Percentiles rank a stretch among this genome's conserved stretches.
These are phyloP conservation scores for Apiotrichum gracile DNA, from an alignment of 1,284 basidiomycete species.

Conservation along the genomic window DNA sequence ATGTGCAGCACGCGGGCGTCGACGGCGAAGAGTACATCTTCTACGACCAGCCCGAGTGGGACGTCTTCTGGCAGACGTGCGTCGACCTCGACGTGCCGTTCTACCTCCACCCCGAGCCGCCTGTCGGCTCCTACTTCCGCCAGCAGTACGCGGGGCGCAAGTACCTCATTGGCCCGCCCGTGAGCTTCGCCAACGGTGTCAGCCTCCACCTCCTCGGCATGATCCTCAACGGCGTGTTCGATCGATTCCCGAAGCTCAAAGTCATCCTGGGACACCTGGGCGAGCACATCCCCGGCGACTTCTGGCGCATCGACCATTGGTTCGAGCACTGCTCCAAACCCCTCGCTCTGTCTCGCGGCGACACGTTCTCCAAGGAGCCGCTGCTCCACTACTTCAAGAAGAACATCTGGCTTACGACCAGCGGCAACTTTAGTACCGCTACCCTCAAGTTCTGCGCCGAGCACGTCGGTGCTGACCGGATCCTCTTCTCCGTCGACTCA, in stretches of 20 bases:
- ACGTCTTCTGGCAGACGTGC: slow-evolving; percentile 36
- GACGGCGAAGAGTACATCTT: slow-evolving; percentile 25
- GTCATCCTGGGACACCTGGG: slow-evolving; percentile 44
- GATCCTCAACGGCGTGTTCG: slow-evolving; percentile 43
- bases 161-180: slow-evolving; percentile 38
- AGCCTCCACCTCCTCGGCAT: slow-evolving; percentile 39
- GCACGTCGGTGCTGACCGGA: slow-evolving; percentile 30
- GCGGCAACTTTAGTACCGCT: slow-evolving; percentile 16
- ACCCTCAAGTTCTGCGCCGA: slow-evolving; percentile 33
- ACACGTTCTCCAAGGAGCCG: slow-evolving; percentile 28
- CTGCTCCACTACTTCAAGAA: slow-evolving; percentile 20
- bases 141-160: slow-evolving; percentile 37
- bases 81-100: slow-evolving; percentile 40
- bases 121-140: slow-evolving; percentile 33
- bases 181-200: slow-evolving; percentile 41
- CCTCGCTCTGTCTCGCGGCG: slow-evolving; percentile 16
- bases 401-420: slow-evolving; percentile 21
- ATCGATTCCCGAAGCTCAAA: slow-evolving; percentile 44
- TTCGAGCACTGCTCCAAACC: slow-evolving; percentile 29
- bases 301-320: slow-evolving; percentile 44
- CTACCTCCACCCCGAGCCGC: slow-evolving; percentile 43
- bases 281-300: slow-evolving; percentile 41
- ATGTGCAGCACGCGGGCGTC: slow-evolving; percentile 25
- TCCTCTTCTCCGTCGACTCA: slow-evolving; percentile 44
- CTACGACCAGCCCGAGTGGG: slow-evolving; percentile 31